Conservation (phyloP, 2,329 filamentous ascomycete genomes). For the Didymella keratinophila region DNA sequence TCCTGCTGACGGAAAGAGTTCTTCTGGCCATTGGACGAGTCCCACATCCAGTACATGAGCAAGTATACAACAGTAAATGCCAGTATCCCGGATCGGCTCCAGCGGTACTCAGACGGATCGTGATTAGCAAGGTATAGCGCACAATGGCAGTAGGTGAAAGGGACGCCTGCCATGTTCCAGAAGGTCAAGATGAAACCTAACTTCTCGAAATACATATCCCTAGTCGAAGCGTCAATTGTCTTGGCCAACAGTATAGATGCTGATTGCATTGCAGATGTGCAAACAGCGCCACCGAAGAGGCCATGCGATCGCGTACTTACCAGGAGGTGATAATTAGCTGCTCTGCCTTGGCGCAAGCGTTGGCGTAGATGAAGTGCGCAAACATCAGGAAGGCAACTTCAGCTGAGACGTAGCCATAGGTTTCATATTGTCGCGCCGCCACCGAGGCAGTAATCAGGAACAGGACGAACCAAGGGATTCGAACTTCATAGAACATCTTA, state of each 20-base stretch:
- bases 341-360: conserved; percentile 89
- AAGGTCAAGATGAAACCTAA: conserved; percentile 97
- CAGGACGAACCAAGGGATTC: conserved; percentile 88
- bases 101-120: conserved; percentile 75
- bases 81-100: conserved; percentile 72
- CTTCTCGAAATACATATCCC: conserved; percentile 96
- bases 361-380: conserved; percentile 90
- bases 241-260: neutral
- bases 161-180: conserved; percentile 92
- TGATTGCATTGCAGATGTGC: no score
- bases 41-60: conserved; percentile 88
- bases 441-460: conserved; percentile 77
- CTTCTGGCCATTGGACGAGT: conserved; percentile 90
- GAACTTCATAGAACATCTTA: conserved; percentile 95
- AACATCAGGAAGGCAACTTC: conserved; percentile 83
- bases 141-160: conserved; percentile 92
- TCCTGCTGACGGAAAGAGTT: conserved; percentile 85
- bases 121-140: conserved; percentile 88
- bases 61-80: conserved; percentile 73
- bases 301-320: conserved; percentile 52
- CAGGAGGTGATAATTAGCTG: conserved; percentile 88
- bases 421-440: conserved; percentile 81
- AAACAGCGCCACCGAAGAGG: neutral
- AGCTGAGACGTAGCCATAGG: conserved; percentile 81
- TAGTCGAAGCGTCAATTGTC: conserved; percentile 34